phyloP scores from a whole-genome alignment of 805 yeast species.

The Schwanniomyces sp. region DNA sequence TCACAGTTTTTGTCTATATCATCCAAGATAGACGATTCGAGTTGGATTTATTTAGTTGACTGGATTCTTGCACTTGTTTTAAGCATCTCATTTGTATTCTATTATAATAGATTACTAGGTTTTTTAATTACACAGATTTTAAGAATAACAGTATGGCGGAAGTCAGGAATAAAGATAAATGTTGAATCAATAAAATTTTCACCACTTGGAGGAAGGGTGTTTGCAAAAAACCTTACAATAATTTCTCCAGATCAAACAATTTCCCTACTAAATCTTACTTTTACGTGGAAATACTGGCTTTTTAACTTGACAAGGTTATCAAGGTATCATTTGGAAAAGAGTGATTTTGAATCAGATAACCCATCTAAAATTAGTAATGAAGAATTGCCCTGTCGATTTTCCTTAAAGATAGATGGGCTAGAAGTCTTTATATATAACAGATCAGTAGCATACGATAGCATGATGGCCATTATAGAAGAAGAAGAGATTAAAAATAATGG shows the following conservation, averaged over 20 bases:
- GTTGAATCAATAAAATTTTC: conserved; percentile 77
- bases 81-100: conserved; percentile 66
- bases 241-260: conserved; percentile 74
- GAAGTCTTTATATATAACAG: conserved; percentile 85
- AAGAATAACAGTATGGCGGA: conserved; percentile 63
- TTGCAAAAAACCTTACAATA: conserved; percentile 72
- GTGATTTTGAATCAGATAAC: conserved; percentile 9
- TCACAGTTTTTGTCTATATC: conserved; percentile 25
- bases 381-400: conserved; percentile 55
- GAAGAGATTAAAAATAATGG: conserved; percentile 17
- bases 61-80: conserved; percentile 73
- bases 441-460: conserved; percentile 70
- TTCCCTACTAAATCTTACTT: conserved; percentile 64
- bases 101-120: conserved; percentile 73
- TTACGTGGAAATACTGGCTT: conserved; percentile 93
- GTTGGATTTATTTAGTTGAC: conserved; percentile 76
- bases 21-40: conserved; percentile 22
- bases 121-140: conserved; percentile 50
- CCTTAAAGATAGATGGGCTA: conserved; percentile 66
- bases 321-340: conserved; percentile 24
- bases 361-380: conserved; percentile 34
- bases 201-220: conserved; percentile 77
- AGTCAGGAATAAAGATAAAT: conserved; percentile 55
- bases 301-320: conserved; percentile 45
- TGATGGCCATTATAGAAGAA: conserved; percentile 41